These are phyloP conservation scores for Perkinsus olseni DNA, from an alignment of 169 alveolate genomes.

Conservation along the genomic window DNA sequence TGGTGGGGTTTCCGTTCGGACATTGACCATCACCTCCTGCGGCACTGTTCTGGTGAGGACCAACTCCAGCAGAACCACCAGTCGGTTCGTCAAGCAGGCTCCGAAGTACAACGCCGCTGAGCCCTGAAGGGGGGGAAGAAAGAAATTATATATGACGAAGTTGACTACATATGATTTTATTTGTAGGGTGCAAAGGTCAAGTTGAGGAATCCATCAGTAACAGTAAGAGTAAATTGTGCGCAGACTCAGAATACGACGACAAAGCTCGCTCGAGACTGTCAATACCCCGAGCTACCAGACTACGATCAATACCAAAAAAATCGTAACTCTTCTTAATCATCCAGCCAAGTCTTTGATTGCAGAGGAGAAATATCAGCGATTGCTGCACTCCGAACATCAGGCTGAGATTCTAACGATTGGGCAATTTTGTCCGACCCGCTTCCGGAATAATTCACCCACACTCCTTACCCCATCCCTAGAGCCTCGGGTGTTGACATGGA, in stretches of 20 bases:
- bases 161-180: background rate
- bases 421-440: slow-evolving; percentile 16
- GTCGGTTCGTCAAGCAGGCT: slow-evolving; percentile 34
- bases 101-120: slow-evolving; percentile 27
- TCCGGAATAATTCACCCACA: background rate
- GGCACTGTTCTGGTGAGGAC: slow-evolving; percentile 28
- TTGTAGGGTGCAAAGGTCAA: background rate
- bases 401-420: slow-evolving; percentile 16
- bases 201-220: background rate
- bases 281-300: too few relatives aligned
- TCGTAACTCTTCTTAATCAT: too few relatives aligned
- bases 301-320: too few relatives aligned
- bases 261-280: too few relatives aligned
- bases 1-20: slow-evolving; percentile 32
- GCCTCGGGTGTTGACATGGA: background rate
- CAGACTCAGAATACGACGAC: too few relatives aligned
- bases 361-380: background rate
- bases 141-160: background rate
- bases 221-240: too few relatives aligned
- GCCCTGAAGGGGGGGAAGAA: background rate
- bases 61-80: slow-evolving; percentile 29
- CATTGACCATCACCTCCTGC: slow-evolving; percentile 20
- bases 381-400: slow-evolving; percentile 2
- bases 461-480: background rate
- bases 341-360: background rate